Evolutionary conservation across 2,329 filamentous ascomycete genomes (phyloP).

Genomic region (Botrytis deweyae): DNA sequence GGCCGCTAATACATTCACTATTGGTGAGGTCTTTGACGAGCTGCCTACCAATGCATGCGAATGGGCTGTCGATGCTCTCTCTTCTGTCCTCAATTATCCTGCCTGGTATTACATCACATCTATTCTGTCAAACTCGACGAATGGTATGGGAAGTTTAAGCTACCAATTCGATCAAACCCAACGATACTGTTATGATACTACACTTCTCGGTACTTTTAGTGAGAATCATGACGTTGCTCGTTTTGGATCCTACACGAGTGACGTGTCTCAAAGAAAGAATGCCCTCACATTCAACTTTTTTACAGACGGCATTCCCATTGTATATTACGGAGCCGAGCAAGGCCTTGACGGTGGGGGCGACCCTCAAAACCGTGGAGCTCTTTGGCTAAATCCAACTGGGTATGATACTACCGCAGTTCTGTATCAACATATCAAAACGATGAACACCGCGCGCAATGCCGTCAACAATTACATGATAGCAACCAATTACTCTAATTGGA

Average conservation of each 20-base stretch:
- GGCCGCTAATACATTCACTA: conserved; percentile 55
- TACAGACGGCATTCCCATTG: conserved; percentile 50
- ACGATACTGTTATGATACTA: conserved; percentile 41
- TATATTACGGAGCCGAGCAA: conserved; percentile 54
- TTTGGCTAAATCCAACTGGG: conserved; percentile 42
- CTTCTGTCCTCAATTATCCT: conserved; percentile 33
- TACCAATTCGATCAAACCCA: conserved; percentile 36
- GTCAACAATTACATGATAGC: conserved; percentile 18
- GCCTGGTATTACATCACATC: conserved; percentile 43
- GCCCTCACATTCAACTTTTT: conserved; percentile 49
- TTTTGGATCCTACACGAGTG: conserved; percentile 37
- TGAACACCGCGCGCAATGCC: conserved; percentile 47
- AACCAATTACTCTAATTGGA: conserved; percentile 24
- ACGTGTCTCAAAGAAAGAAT: conserved; percentile 44
- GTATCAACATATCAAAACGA: conserved; percentile 42
- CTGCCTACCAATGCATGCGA: conserved; percentile 46
- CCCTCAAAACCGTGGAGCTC: conserved; percentile 46
- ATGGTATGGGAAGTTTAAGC: conserved; percentile 32
- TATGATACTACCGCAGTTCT: conserved; percentile 42
- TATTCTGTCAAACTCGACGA: conserved; percentile 39
- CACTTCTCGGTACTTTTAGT: conserved; percentile 42
- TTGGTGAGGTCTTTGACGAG: conserved; percentile 60
- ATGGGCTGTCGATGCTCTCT: conserved; percentile 23
- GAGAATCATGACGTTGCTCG: conserved; percentile 47
- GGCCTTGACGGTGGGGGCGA: conserved; percentile 43